phyloP scores from a whole-genome alignment of 169 alveolate genomes.

The Blepharisma undulans region DNA sequence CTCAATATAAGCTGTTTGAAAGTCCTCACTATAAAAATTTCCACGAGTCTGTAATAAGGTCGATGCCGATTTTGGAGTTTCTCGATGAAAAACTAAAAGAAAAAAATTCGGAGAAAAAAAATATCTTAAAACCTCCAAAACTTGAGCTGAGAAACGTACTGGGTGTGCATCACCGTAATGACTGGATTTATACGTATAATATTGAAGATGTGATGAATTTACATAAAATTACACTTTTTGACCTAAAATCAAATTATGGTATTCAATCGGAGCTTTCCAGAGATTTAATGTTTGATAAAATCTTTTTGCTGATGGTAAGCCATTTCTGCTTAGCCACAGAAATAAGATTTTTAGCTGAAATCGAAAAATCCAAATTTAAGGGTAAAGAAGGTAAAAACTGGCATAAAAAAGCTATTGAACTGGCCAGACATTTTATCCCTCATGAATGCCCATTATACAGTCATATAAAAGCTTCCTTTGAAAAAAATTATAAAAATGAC shows the following conservation, averaged over 20 bases:
- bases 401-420: constrained; percentile 61
- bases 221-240: constrained; percentile 39
- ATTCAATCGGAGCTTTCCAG: constrained; percentile 58
- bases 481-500: constrained; percentile 18
- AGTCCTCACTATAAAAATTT: background rate
- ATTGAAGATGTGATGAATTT: constrained; percentile 62
- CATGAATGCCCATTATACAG: constrained; percentile 45
- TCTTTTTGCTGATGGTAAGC: constrained; percentile 43
- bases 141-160: constrained; percentile 55
- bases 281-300: constrained; percentile 53
- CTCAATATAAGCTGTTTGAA: background rate
- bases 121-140: background rate
- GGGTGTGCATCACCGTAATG: constrained; percentile 56
- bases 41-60: background rate
- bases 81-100: background rate
- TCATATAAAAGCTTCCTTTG: constrained; percentile 42
- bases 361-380: constrained; percentile 48
- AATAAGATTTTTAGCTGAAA: constrained; percentile 53
- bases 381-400: constrained; percentile 55
- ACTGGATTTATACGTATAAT: constrained; percentile 55
- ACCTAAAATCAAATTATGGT: constrained; percentile 43
- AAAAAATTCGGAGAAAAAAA: background rate
- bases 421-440: constrained; percentile 48
- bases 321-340: constrained; percentile 65
- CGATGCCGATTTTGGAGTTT: background rate